Base-by-base conservation (phyloP, 2,329 filamentous ascomycete species). In the Grosmannia serpens region DNA sequence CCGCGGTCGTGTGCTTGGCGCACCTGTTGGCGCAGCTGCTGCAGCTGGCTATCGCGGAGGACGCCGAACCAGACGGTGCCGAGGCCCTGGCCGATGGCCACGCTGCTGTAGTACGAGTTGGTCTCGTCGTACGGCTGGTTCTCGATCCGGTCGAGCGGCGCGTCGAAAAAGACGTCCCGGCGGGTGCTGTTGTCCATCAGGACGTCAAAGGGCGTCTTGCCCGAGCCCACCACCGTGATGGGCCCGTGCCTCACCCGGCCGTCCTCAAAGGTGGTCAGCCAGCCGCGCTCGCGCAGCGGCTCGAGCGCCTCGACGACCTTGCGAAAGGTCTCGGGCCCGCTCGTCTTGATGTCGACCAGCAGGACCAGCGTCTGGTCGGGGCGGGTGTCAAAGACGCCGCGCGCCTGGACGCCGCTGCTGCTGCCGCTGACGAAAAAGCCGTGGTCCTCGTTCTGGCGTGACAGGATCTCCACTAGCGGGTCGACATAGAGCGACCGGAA, bases 311-410 rank as follows among this genome's bases (percentile, higher is more conserved):
- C 66, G 20, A 80, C 63, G 0, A 86, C 76, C 53, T 76, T 69
- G 0, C 75, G 75, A 73, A 79, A 83, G 1, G 79, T 81, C 26
- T 73, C 68, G 4, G 69, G 66, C 1, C 78, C 79, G 29, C 75
- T 68, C 2, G 77, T 83, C 70, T 91, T 91, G 67, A 90, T 72
- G 68, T 91, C 87, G 33, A 91, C 76, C 5, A 90, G 75, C 4
- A 91, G 75, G 6, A 81, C 74, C 0, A 88, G 69, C 0, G 81
- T 76, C 64, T 82, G 80, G 1, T 66, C 65, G 0, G 81, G 77
- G 61, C 78, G 71, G 10, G 70, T 70, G 63, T 79, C 73, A 64
- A 83, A 86, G 10, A 89, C 71, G 15, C 86, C 86, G 61, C 73
- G 72, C 1, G 75, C 76, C 9, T 62, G 35, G 9, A 17, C 27